A percentile compares a stretch with the other conserved stretches of the same genome.
phyloP scores from a whole-genome alignment of 2,329 filamentous ascomycete genomes.

The Fusarium secorum region DNA sequence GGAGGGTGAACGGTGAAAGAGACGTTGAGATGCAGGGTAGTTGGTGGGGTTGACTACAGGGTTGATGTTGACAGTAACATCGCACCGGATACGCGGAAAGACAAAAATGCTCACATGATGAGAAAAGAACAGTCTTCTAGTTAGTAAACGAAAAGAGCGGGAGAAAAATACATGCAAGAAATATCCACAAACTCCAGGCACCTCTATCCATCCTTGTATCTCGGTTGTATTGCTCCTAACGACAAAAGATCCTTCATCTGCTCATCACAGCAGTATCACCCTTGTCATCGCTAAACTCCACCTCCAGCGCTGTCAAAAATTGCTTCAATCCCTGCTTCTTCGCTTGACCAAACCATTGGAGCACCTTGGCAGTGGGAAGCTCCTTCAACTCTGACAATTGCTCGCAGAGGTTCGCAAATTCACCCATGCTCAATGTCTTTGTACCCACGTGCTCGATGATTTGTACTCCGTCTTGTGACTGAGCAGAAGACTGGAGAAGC shows the following conservation, averaged over 20 bases:
- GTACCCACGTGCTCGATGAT: neutral
- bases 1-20: neutral
- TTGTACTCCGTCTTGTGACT: no score
- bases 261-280: neutral
- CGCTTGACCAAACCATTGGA: neutral
- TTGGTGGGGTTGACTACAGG: neutral
- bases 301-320: neutral
- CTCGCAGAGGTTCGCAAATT: neutral
- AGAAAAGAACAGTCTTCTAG: no score
- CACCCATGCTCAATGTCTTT: neutral
- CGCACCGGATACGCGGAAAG: neutral
- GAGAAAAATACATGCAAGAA: neutral
- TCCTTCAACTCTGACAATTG: neutral
- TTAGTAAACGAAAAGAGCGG: no score
- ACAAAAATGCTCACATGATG: neutral
- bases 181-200: neutral
- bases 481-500: neutral
- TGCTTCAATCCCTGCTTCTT: neutral
- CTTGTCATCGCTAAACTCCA: neutral
- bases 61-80: neutral
- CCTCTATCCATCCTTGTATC: neutral
- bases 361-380: neutral
- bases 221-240: neutral
- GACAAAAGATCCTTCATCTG: neutral
- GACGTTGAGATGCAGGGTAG: neutral